Evolutionary conservation across 1,284 basidiomycete genomes (phyloP).

Genomic region (Rhodotorula sp.): DNA sequence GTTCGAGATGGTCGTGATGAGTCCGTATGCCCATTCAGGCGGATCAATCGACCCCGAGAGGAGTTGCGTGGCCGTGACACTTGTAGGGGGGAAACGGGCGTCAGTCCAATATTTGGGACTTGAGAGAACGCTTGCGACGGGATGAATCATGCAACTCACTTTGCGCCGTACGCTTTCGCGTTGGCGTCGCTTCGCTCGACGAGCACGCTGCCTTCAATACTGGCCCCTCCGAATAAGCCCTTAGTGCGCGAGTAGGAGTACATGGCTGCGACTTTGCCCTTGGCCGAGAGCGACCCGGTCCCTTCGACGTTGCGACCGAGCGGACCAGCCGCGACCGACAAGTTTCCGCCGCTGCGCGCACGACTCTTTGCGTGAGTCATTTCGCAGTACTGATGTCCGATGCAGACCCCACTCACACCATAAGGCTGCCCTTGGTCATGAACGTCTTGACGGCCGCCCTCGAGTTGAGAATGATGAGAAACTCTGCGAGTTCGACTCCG

Average conservation of each 20-base stretch:
- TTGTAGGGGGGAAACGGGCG: constrained; percentile 51
- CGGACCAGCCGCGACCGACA: constrained; percentile 88
- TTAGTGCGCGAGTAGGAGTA: constrained; percentile 93
- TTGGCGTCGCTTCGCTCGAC: constrained; percentile 80
- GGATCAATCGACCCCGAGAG: constrained; percentile 71
- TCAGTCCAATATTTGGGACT: neutral
- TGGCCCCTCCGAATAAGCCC: constrained; percentile 78
- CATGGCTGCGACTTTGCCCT: constrained; percentile 90
- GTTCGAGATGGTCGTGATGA: constrained; percentile 70
- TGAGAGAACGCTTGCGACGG: neutral
- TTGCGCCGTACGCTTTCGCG: constrained; percentile 47
- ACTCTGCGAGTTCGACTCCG: constrained; percentile 70
- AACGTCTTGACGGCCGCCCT: constrained; percentile 67
- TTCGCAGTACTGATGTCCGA: too few relatives aligned
- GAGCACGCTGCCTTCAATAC: constrained; percentile 90
- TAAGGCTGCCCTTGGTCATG: constrained; percentile 91
- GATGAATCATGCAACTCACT: constrained; percentile 5
- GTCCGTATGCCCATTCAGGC: constrained; percentile 70
- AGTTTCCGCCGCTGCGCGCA: constrained; percentile 66
- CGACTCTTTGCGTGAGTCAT: neutral
- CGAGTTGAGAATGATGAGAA: constrained; percentile 83
- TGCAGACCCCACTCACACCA: constrained; percentile 54
- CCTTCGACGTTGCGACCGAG: constrained; percentile 94
- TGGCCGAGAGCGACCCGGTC: constrained; percentile 76
- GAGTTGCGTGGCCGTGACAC: constrained; percentile 72